Evolutionary conservation across 352 stramenopile species (phyloP).

Genomic region (Pythium aristosporum): DNA sequence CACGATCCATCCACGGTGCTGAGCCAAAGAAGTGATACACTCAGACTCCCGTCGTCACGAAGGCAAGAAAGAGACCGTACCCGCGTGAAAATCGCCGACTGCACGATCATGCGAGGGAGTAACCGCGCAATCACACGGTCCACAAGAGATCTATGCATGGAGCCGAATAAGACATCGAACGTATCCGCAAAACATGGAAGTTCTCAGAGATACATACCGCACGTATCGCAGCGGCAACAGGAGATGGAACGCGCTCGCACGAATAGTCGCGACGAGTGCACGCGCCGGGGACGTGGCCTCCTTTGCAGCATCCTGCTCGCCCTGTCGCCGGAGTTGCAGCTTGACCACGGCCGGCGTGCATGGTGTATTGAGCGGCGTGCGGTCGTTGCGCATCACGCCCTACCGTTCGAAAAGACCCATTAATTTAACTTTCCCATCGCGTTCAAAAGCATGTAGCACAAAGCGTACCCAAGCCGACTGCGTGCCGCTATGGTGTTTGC

Average conservation of each 20-base stretch:
- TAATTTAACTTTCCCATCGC: neutral
- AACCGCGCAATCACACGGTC: slow-evolving; percentile 16
- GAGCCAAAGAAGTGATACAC: neutral
- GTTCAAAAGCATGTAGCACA: neutral
- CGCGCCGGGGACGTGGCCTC: neutral
- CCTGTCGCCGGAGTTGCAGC: slow-evolving; percentile 64
- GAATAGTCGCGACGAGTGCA: slow-evolving; percentile 36
- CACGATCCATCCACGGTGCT: slow-evolving; percentile 60
- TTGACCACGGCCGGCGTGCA: slow-evolving; percentile 87
- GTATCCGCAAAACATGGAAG: neutral
- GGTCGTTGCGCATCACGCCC: slow-evolving; percentile 65
- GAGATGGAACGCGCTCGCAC: slow-evolving; percentile 27
- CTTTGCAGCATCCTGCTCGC: slow-evolving; percentile 44
- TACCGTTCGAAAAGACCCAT: slow-evolving; percentile 15
- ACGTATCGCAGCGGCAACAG: slow-evolving; percentile 53
- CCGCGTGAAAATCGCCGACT: slow-evolving; percentile 10
- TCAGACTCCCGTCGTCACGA: neutral
- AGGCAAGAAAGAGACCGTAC: slow-evolving; percentile 1
- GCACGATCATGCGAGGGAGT: slow-evolving; percentile 9
- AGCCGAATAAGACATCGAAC: neutral
- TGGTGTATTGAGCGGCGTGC: slow-evolving; percentile 79
- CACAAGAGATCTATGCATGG: slow-evolving; percentile 9
- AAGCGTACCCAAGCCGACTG: slow-evolving; percentile 43
- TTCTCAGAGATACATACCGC: slow-evolving; percentile 2
- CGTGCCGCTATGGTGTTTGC: slow-evolving; percentile 48